A percentile compares a stretch with the other conserved stretches of the same genome.
phyloP scores from a whole-genome alignment of 1,284 basidiomycete species.

The Gomphus bonarii region DNA sequence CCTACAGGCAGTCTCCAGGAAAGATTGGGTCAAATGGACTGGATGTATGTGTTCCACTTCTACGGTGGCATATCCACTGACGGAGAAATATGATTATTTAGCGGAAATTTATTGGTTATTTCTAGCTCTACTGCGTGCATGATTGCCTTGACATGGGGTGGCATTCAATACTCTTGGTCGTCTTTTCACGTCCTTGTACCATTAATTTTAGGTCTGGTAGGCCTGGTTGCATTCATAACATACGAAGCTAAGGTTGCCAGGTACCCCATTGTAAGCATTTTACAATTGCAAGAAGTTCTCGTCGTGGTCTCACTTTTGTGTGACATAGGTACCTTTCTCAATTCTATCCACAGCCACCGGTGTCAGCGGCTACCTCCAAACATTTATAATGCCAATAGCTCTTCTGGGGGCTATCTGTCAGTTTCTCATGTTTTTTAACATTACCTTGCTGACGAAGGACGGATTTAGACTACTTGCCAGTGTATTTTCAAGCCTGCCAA shows the following conservation, averaged over 20 bases:
- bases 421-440: neutral
- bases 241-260: conserved; percentile 4
- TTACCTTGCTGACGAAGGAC: neutral
- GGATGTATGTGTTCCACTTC: conserved; percentile 23
- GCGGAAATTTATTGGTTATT: conserved; percentile 28
- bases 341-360: neutral
- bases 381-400: conserved; percentile 18
- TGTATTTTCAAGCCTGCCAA: conserved; percentile 39
- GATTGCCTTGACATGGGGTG: conserved; percentile 11
- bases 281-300: neutral
- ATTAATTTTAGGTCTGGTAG: conserved; percentile 4
- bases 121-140: conserved; percentile 7
- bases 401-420: conserved; percentile 13
- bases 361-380: conserved; percentile 11
- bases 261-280: conserved; percentile 8
- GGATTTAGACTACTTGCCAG: conserved; percentile 23
- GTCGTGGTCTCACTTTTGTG: neutral
- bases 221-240: conserved; percentile 6
- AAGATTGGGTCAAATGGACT: conserved; percentile 28
- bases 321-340: neutral
- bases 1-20: conserved; percentile 24
- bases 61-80: neutral
- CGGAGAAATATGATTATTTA: conserved; percentile 12
- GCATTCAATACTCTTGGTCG: conserved; percentile 7
- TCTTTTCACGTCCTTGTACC: conserved; percentile 9